phyloP scores from a whole-genome alignment of 2,329 filamentous ascomycete species.

The Capronia epimyces region DNA sequence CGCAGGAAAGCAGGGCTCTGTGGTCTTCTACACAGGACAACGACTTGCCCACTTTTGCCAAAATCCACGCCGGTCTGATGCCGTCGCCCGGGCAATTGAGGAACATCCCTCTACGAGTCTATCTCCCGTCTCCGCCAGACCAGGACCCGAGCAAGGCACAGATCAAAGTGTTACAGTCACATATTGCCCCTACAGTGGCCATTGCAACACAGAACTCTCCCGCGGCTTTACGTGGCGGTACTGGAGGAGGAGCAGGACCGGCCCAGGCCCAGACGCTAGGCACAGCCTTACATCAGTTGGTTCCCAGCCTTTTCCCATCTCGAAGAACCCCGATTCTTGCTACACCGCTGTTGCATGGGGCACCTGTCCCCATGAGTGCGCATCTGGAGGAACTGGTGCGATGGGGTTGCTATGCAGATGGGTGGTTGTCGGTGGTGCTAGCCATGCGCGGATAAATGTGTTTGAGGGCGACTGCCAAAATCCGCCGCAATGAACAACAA shows the following conservation, averaged over 20 bases:
- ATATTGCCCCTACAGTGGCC: slow-evolving; percentile 52
- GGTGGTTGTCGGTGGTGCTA: slow-evolving; percentile 80
- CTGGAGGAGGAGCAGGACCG: slow-evolving; percentile 36
- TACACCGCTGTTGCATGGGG: slow-evolving; percentile 79
- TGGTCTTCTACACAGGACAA: slow-evolving; percentile 73
- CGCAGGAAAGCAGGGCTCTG: slow-evolving; percentile 72
- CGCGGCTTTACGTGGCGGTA: slow-evolving; percentile 26
- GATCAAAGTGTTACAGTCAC: slow-evolving; percentile 70
- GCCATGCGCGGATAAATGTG: slow-evolving; percentile 47
- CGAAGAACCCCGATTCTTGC: slow-evolving; percentile 77
- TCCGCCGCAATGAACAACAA: too few species aligned
- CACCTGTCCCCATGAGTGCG: slow-evolving; percentile 70
- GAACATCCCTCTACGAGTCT: slow-evolving; percentile 82
- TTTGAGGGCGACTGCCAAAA: neutral
- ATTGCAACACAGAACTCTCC: slow-evolving; percentile 21
- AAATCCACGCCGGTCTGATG: slow-evolving; percentile 70
- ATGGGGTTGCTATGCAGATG: slow-evolving; percentile 81
- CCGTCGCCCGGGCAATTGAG: slow-evolving; percentile 64
- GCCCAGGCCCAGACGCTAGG: slow-evolving; percentile 66
- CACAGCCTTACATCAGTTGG: slow-evolving; percentile 64
- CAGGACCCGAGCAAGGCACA: slow-evolving; percentile 41
- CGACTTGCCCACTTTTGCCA: slow-evolving; percentile 65
- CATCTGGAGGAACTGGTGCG: slow-evolving; percentile 77
- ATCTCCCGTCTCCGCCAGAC: slow-evolving; percentile 65
- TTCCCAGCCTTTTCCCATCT: slow-evolving; percentile 83